Evolutionary conservation across 805 yeast genomes (phyloP).

Genomic region (Metschnikowia dekortorum): DNA sequence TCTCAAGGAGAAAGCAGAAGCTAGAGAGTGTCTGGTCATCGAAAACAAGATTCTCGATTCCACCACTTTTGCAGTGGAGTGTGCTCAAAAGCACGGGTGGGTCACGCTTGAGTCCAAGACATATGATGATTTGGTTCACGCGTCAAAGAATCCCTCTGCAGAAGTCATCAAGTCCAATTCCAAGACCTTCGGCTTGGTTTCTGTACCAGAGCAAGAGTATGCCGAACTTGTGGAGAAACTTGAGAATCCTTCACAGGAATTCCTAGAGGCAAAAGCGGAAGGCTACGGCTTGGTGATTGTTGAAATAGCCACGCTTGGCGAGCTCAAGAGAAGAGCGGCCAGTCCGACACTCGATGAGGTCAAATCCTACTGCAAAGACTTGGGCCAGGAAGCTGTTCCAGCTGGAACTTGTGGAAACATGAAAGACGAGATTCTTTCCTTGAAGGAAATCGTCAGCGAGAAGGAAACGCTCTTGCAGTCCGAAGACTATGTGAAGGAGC

Average conservation of each 20-base stretch:
- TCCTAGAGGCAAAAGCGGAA: slow-evolving; percentile 1
- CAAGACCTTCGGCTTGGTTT: slow-evolving; percentile 11
- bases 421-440: not conserved
- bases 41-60: not conserved
- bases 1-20: slow-evolving; percentile 5
- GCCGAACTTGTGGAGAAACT: slow-evolving; percentile 4
- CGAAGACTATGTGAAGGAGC: slow-evolving; percentile 1
- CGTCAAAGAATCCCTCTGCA: slow-evolving; percentile 2
- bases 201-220: slow-evolving; percentile 12
- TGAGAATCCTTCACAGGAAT: slow-evolving; percentile 3
- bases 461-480: slow-evolving; percentile 11
- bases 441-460: not conserved
- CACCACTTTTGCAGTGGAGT: slow-evolving; percentile 5
- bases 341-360: slow-evolving; percentile 8
- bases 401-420: slow-evolving; percentile 11
- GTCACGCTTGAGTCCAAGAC: not conserved
- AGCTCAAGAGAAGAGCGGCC: slow-evolving; percentile 13
- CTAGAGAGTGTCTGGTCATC: no score
- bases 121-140: not conserved
- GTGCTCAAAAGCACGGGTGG: slow-evolving; percentile 4
- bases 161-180: slow-evolving; percentile 8
- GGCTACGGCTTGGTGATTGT: slow-evolving; percentile 5
- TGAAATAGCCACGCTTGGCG: not conserved
- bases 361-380: not conserved
- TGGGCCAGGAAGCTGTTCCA: not conserved